These are phyloP conservation scores for Oryza glumipatula DNA, from an alignment of 176 grass and related monocot species.

Conservation along the genomic window DNA sequence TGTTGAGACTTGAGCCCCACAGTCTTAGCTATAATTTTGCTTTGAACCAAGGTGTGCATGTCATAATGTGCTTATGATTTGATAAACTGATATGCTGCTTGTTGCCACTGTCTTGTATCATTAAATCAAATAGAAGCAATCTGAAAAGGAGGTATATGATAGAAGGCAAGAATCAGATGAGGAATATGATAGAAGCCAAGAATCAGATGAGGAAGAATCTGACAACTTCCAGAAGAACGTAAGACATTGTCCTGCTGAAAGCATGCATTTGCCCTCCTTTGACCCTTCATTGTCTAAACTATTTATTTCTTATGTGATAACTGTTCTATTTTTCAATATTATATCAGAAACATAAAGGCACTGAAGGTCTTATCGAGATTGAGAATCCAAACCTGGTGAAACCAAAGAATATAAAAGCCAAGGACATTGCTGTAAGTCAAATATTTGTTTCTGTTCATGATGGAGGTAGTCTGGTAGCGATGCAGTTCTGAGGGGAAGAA, in stretches of 20 bases:
- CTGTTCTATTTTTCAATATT: not conserved
- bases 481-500: not conserved
- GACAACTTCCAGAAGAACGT: conserved; percentile 58
- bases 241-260: conserved; percentile 38
- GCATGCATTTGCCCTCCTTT: conserved; percentile 1
- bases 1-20: not conserved
- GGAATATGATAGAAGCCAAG: conserved; percentile 31
- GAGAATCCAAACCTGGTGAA: conserved; percentile 94
- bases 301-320: conserved; percentile 3
- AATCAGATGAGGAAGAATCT: conserved; percentile 60
- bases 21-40: not conserved
- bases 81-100: not conserved
- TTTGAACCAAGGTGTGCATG: not conserved
- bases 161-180: conserved; percentile 33
- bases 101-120: conserved; percentile 10
- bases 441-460: not conserved
- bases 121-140: conserved; percentile 44
- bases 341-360: conserved; percentile 76
- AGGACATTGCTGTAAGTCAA: conserved; percentile 81
- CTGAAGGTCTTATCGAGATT: conserved; percentile 79
- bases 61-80: too few relatives aligned
- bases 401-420: conserved; percentile 77
- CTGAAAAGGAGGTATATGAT: conserved; percentile 46
- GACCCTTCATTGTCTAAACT: not conserved
- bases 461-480: not conserved